These are phyloP conservation scores for Fusarium ambrosium DNA, from an alignment of 2,329 filamentous ascomycete species.

Conservation along the genomic window DNA sequence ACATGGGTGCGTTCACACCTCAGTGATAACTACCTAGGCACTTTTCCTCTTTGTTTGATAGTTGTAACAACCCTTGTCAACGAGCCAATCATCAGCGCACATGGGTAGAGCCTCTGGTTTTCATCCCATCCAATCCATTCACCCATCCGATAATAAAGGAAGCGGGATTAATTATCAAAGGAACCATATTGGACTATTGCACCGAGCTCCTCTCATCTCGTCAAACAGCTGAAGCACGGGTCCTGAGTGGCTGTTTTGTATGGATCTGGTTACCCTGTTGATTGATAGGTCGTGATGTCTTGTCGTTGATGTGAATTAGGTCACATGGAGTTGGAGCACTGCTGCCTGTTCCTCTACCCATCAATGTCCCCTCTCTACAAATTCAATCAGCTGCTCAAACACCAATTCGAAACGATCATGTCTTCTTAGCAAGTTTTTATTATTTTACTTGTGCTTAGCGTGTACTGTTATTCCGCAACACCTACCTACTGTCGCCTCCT, in stretches of 20 bases:
- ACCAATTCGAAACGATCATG: neutral
- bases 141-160: constrained; percentile 7
- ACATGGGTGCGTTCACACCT: constrained; percentile 27
- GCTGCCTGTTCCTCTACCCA: neutral
- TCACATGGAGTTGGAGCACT: neutral
- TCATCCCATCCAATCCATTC: constrained; percentile 14
- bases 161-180: constrained; percentile 10
- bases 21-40: constrained; percentile 9
- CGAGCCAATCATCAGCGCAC: constrained; percentile 50
- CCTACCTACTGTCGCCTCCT: neutral
- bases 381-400: neutral
- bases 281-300: neutral
- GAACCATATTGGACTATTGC: constrained; percentile 6
- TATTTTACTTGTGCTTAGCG: constrained; percentile 7
- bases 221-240: constrained; percentile 41
- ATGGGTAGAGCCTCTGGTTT: constrained; percentile 44
- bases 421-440: neutral
- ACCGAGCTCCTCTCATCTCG: constrained; percentile 8
- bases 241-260: constrained; percentile 16
- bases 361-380: neutral
- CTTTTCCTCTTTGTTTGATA: constrained; percentile 11
- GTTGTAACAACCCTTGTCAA: constrained; percentile 16
- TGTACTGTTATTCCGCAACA: neutral
- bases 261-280: constrained; percentile 11
- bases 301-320: neutral